Percentiles rank a stretch among this genome's conserved stretches.
Conservation (phyloP, 441 rosid species). For the Populus hybrid region DNA sequence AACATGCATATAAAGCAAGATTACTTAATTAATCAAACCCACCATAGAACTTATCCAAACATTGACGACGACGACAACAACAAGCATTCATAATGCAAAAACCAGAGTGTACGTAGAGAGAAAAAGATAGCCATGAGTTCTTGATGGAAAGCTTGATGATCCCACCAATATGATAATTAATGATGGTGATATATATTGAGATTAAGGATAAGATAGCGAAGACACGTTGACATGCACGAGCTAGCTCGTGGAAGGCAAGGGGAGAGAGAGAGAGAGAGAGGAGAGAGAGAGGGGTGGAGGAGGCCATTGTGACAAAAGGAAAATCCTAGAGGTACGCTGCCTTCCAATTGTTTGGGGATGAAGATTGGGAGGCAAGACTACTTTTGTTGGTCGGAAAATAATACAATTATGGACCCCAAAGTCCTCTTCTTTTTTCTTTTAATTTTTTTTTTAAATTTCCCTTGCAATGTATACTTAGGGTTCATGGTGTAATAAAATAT, state of each 20-base stretch:
- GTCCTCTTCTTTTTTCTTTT: no score
- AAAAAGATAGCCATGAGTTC: not conserved
- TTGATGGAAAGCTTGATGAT: not conserved
- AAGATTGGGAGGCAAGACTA: no score
- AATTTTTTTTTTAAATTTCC: no score
- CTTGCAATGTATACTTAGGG: no score
- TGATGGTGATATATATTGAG: not conserved
- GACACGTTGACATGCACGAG: not conserved
- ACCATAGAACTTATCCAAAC: not conserved
- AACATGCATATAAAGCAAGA: not conserved
- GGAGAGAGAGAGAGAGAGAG: not conserved
- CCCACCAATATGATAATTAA: conserved; percentile 6
- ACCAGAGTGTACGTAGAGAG: not conserved
- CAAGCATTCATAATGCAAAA: conserved; percentile 2
- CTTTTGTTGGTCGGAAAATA: no score
- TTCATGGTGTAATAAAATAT: no score
- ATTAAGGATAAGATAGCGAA: not conserved
- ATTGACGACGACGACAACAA: not conserved
- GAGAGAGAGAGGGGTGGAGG: no score
- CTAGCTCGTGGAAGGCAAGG: not conserved
- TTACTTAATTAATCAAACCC: conserved; percentile 10
- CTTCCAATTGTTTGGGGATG: no score
- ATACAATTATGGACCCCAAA: no score
- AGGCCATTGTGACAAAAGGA: no score
- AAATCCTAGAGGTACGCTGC: no score